These are phyloP conservation scores for Moesziomyces sp. DNA, from an alignment of 1,284 basidiomycete genomes.

Conservation along the genomic window DNA sequence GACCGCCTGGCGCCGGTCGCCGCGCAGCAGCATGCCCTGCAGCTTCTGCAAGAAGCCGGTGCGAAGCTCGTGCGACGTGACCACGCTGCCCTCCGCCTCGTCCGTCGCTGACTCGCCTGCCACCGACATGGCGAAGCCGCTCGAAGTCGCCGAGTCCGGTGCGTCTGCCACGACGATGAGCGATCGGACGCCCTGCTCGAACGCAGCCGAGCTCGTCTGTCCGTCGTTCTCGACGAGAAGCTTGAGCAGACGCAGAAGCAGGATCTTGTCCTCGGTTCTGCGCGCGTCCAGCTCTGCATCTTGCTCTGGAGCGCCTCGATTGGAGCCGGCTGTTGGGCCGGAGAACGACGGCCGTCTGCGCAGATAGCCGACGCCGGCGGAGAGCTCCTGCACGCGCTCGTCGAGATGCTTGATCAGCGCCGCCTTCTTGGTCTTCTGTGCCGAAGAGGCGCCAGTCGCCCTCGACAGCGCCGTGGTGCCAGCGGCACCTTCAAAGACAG, in stretches of 20 bases:
- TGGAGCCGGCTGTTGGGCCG: conserved; percentile 11
- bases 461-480: conserved; percentile 51
- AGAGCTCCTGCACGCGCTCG: conserved; percentile 57
- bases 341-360: conserved; percentile 48
- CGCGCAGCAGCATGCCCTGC: conserved; percentile 70
- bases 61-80: conserved; percentile 56
- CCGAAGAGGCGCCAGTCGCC: conserved; percentile 41
- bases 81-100: conserved; percentile 19
- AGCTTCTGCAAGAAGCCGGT: conserved; percentile 57
- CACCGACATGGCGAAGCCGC: not conserved
- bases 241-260: conserved; percentile 57
- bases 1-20: conserved; percentile 87
- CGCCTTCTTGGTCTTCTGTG: conserved; percentile 58
- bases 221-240: conserved; percentile 64
- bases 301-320: conserved; percentile 12
- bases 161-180: conserved; percentile 32
- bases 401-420: conserved; percentile 56
- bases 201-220: conserved; percentile 43
- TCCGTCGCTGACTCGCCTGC: conserved; percentile 3
- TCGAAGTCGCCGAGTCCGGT: conserved; percentile 20
- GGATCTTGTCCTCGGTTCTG: conserved; percentile 59
- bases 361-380: conserved; percentile 60
- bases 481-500: conserved; percentile 54
- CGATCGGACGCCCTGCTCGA: conserved; percentile 43
- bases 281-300: conserved; percentile 50